Evolutionary conservation across 73 alveolate species (phyloP).

Genomic region (Paramecium primaurelia): DNA sequence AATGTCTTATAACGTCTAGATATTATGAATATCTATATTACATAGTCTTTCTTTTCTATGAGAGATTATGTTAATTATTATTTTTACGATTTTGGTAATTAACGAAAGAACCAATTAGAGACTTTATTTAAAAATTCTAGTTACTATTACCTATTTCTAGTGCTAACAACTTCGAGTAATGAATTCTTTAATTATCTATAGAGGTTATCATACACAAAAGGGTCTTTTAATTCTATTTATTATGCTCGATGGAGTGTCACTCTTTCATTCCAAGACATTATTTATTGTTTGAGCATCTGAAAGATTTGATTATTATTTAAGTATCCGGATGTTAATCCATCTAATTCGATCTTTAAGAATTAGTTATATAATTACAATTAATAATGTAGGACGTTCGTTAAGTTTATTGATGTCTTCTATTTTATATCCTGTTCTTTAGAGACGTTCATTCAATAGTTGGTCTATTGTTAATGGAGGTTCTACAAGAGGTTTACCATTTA

Average conservation of each 20-base stretch:
- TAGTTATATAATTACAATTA: neutral
- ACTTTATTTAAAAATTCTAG: neutral
- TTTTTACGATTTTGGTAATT: neutral
- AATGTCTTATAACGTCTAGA: neutral
- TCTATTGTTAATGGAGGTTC: constrained; percentile 19
- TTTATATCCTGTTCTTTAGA: neutral
- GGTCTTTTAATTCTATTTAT: neutral
- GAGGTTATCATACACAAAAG: neutral
- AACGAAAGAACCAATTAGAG: neutral
- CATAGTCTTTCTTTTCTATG: neutral
- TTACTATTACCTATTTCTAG: neutral
- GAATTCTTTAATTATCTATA: neutral
- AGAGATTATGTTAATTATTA: neutral
- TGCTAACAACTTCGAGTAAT: neutral
- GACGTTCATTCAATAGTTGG: neutral
- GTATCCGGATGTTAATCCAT: neutral
- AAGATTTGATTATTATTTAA: neutral
- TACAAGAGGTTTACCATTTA: constrained; percentile 26
- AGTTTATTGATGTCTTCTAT: neutral
- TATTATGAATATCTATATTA: neutral
- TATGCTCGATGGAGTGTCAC: neutral
- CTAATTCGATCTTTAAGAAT: neutral
- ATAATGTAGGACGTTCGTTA: neutral
- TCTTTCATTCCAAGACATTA: constrained; percentile 39
- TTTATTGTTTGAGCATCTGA: neutral